Conservation (phyloP, 2,329 filamentous ascomycete species). For the Sporothrix phasma region DNA sequence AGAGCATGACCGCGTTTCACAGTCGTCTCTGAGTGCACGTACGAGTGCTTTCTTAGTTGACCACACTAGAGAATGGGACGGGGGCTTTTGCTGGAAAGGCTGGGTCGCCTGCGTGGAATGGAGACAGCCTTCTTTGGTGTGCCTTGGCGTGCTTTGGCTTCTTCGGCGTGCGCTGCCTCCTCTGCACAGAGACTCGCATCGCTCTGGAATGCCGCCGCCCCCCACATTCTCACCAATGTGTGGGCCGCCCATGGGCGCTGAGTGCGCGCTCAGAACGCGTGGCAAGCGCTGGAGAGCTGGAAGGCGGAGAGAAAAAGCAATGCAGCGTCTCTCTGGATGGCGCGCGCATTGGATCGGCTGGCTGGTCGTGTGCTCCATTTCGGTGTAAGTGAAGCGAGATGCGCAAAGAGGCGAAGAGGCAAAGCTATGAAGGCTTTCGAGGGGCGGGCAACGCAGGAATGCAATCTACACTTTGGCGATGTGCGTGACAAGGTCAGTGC, state of each 20-base stretch:
- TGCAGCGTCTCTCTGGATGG: not conserved
- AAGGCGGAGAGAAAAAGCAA: not conserved
- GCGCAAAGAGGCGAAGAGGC: not conserved
- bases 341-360: slow-evolving; percentile 1
- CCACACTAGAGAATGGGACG: not conserved
- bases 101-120: not conserved
- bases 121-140: not conserved
- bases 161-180: not conserved
- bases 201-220: slow-evolving; percentile 3
- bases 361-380: too few relatives aligned
- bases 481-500: not conserved
- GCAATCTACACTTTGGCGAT: not conserved
- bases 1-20: slow-evolving; percentile 4
- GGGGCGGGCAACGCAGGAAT: not conserved
- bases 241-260: not conserved
- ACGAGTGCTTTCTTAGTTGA: not conserved
- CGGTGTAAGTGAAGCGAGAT: not conserved
- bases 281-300: not conserved
- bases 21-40: too few relatives aligned
- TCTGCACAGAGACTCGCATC: not conserved
- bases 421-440: not conserved
- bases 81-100: not conserved
- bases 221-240: not conserved
- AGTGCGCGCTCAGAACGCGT: not conserved
- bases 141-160: not conserved